phyloP scores from a whole-genome alignment of 176 grass and related monocot species.

The Coix lacrymajobi region DNA sequence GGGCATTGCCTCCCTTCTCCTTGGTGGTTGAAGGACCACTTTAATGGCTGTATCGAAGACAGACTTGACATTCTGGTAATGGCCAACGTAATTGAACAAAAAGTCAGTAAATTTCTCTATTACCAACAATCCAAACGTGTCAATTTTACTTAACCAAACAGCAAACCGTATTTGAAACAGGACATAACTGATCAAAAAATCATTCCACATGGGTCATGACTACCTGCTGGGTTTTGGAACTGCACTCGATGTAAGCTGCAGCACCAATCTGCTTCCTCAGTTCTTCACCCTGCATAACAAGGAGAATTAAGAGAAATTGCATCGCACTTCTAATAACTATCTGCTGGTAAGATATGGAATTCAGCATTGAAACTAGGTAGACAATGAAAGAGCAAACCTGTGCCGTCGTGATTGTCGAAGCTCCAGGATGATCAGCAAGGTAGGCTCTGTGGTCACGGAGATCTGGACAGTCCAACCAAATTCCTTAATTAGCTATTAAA shows the following conservation, averaged over 20 bases:
- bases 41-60: constrained; percentile 94
- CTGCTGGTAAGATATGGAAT: neutral
- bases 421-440: constrained; percentile 61
- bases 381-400: constrained; percentile 27
- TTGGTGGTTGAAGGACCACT: constrained; percentile 88
- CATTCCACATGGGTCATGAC: neutral
- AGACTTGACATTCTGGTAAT: constrained; percentile 74
- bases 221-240: constrained; percentile 93
- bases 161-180: neutral
- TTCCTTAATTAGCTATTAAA: neutral
- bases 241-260: constrained; percentile 75
- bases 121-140: neutral
- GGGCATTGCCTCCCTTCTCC: constrained; percentile 50
- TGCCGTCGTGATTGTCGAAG: constrained; percentile 48
- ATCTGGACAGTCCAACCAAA: constrained; percentile 45
- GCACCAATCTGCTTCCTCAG: constrained; percentile 90
- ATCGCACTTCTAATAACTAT: neutral
- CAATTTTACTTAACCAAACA: neutral
- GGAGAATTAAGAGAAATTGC: neutral
- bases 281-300: constrained; percentile 56
- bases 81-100: neutral
- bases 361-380: neutral
- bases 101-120: neutral
- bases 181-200: neutral
- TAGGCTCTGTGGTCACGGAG: constrained; percentile 82